phyloP scores from a whole-genome alignment of 2,329 filamentous ascomycete species.

The Sarocladiaceae sp. region DNA sequence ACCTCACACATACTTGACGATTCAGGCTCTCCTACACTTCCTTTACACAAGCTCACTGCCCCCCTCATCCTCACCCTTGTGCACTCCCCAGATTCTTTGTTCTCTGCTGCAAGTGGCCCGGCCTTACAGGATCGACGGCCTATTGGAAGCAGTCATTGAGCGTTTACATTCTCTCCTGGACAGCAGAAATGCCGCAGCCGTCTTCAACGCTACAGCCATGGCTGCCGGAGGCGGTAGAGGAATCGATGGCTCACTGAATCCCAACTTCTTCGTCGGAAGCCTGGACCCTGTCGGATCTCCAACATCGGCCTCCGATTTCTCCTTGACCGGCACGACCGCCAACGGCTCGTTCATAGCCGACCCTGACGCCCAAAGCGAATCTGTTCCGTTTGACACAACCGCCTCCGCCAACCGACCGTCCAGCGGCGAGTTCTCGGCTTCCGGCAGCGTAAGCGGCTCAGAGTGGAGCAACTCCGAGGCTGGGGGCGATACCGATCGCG shows the following conservation, averaged over 20 bases:
- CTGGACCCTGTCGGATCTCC: slow-evolving; percentile 35
- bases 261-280: slow-evolving; percentile 53
- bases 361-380: slow-evolving; percentile 15
- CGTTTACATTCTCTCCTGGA: slow-evolving; percentile 84
- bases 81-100: slow-evolving; percentile 92
- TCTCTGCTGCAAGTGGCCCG: slow-evolving; percentile 89
- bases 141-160: slow-evolving; percentile 89
- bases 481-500: slow-evolving; percentile 39
- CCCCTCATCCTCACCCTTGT: slow-evolving; percentile 66
- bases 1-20: slow-evolving; percentile 82
- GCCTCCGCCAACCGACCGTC: slow-evolving; percentile 26
- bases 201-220: slow-evolving; percentile 98
- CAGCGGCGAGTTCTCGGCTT: slow-evolving; percentile 40
- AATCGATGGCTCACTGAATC: slow-evolving; percentile 61
- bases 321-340: slow-evolving; percentile 22
- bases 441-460: slow-evolving; percentile 44
- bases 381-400: slow-evolving; percentile 43
- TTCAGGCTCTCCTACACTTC: slow-evolving; percentile 86
- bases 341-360: slow-evolving; percentile 4
- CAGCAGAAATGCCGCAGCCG: slow-evolving; percentile 87
- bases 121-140: slow-evolving; percentile 86
- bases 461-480: slow-evolving; percentile 52
- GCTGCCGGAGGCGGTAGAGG: slow-evolving; percentile 87
- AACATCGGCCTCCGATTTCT: slow-evolving; percentile 27
- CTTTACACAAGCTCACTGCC: slow-evolving; percentile 90